phyloP scores from a whole-genome alignment of 805 yeast genomes.

The Ogataea thermomethanolica region DNA sequence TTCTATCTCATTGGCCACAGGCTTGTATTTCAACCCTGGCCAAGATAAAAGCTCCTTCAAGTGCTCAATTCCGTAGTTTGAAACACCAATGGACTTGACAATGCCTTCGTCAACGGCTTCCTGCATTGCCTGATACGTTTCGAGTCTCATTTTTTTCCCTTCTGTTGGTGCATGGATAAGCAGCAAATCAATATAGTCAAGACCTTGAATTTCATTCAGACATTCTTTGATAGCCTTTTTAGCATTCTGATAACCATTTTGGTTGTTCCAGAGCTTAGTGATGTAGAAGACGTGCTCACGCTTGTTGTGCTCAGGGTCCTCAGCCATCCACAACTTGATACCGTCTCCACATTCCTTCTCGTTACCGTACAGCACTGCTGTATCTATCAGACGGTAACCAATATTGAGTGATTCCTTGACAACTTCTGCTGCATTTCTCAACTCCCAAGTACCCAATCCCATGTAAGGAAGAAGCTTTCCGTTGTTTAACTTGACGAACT shows the following conservation, averaged over 20 bases:
- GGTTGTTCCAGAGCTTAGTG: slow-evolving; percentile 70
- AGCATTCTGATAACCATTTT: slow-evolving; percentile 58
- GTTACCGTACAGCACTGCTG: slow-evolving; percentile 47
- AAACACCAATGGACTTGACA: slow-evolving; percentile 71
- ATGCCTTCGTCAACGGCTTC: slow-evolving; percentile 60
- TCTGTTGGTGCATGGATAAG: slow-evolving; percentile 64
- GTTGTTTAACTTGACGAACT: slow-evolving; percentile 43
- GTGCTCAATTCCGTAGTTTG: slow-evolving; percentile 63
- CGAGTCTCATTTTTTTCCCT: slow-evolving; percentile 47
- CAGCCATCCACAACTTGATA: slow-evolving; percentile 38
- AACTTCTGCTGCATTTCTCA: slow-evolving; percentile 35
- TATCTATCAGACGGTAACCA: slow-evolving; percentile 47
- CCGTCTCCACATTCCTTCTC: slow-evolving; percentile 50
- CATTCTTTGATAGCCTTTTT: slow-evolving; percentile 56
- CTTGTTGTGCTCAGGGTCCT: slow-evolving; percentile 35
- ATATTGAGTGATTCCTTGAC: slow-evolving; percentile 42
- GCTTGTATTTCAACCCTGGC: slow-evolving; percentile 51
- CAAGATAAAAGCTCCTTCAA: slow-evolving; percentile 57
- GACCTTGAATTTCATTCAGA: slow-evolving; percentile 44
- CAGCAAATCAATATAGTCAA: slow-evolving; percentile 70
- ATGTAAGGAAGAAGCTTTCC: slow-evolving; percentile 49
- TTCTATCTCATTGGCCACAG: slow-evolving; percentile 80
- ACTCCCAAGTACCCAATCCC: slow-evolving; percentile 50
- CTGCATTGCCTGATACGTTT: slow-evolving; percentile 70
- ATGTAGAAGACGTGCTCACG: slow-evolving; percentile 59